These are phyloP conservation scores for Tetracladium setigerum DNA, from an alignment of 495 filamentous ascomycete genomes.

Conservation along the genomic window DNA sequence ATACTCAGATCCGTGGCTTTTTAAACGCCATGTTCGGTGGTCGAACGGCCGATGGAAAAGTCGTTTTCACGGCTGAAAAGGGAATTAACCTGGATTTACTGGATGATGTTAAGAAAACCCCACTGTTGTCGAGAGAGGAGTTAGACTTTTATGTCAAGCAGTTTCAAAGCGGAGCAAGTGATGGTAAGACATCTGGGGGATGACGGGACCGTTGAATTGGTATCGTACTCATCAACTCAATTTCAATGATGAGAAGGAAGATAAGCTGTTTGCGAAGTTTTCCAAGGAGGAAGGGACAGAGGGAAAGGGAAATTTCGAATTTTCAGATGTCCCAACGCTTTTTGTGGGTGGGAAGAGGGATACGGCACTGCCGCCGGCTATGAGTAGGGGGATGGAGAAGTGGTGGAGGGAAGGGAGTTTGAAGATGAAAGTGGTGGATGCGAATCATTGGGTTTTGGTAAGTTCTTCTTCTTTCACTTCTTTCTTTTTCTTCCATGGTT, in stretches of 20 bases:
- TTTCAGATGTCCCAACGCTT: conserved; percentile 57
- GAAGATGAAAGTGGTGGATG: conserved; percentile 47
- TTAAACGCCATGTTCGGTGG: conserved; percentile 65
- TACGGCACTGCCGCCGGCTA: conserved; percentile 52
- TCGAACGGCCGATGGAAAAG: conserved; percentile 41
- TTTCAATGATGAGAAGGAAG: conserved; percentile 60
- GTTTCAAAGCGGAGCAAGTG: not conserved
- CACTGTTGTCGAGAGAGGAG: conserved; percentile 58
- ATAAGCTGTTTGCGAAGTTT: no score
- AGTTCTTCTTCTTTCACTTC: no score
- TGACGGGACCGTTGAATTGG: conserved; percentile 80
- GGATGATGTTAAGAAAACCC: conserved; percentile 37
- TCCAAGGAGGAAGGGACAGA: no score
- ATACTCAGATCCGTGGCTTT: conserved; percentile 56
- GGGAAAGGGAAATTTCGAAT: conserved; percentile 27
- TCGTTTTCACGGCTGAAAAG: conserved; percentile 41
- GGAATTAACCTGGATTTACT: conserved; percentile 47
- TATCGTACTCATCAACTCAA: conserved; percentile 69
- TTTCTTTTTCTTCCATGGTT: no score
- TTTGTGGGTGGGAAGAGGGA: conserved; percentile 70
- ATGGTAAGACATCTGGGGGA: conserved; percentile 53
- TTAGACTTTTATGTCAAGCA: conserved; percentile 68
- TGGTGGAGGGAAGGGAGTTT: conserved; percentile 45
- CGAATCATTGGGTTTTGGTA: conserved; percentile 59
- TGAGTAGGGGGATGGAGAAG: conserved; percentile 62